Evolutionary conservation across 805 yeast species (phyloP).

Genomic region (Yamadazyma nakazawae): DNA sequence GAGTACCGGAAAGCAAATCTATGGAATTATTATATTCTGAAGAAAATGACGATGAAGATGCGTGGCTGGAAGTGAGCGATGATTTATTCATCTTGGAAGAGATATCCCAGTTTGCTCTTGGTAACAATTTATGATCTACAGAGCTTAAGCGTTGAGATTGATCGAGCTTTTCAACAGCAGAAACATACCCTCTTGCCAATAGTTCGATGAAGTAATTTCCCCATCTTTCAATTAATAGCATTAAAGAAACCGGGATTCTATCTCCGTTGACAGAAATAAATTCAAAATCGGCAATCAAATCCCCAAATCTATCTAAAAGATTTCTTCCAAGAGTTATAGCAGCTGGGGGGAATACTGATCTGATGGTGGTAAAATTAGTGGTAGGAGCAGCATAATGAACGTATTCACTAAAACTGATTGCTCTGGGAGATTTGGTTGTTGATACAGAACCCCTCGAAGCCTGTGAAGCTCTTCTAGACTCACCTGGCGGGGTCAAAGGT

Average conservation of each 20-base stretch:
- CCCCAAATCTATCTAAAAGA: slow-evolving; percentile 66
- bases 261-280: slow-evolving; percentile 69
- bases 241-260: slow-evolving; percentile 58
- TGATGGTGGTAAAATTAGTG: slow-evolving; percentile 58
- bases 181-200: slow-evolving; percentile 60
- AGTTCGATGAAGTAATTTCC: slow-evolving; percentile 65
- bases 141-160: slow-evolving; percentile 16
- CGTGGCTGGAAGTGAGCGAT: slow-evolving; percentile 7
- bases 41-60: slow-evolving; percentile 4
- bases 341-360: slow-evolving; percentile 70
- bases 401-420: slow-evolving; percentile 59
- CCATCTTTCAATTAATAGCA: slow-evolving; percentile 70
- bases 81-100: background rate
- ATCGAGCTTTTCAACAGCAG: slow-evolving; percentile 47
- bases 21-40: slow-evolving; percentile 1
- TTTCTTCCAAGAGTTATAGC: slow-evolving; percentile 76
- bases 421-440: slow-evolving; percentile 18
- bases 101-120: slow-evolving; percentile 1
- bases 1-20: background rate
- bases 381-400: slow-evolving; percentile 76
- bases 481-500: slow-evolving; percentile 10
- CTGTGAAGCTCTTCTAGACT: slow-evolving; percentile 12
- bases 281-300: slow-evolving; percentile 66
- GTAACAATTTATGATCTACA: slow-evolving; percentile 1
- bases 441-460: slow-evolving; percentile 11